Evolutionary conservation across 1,139 yeast genomes (phyloP).

Genomic region (Ogataea hybrid): DNA sequence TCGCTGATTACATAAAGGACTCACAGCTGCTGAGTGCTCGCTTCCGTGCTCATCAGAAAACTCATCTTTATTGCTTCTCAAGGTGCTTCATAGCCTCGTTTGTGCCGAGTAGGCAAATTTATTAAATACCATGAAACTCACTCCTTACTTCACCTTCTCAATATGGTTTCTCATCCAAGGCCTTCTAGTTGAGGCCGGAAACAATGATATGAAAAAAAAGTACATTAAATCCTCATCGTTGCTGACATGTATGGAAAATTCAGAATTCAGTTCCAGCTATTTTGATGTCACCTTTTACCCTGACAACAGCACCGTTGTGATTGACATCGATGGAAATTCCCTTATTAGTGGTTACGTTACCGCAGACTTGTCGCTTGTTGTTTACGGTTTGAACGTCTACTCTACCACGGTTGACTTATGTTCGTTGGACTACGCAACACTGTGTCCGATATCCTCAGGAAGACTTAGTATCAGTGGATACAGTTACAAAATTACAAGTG

Average conservation of each 20-base stretch:
- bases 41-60: too few relatives aligned
- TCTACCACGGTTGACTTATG: constrained; percentile 62
- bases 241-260: constrained; percentile 88
- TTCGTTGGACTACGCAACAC: constrained; percentile 44
- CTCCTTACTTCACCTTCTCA: background rate
- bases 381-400: constrained; percentile 78
- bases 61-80: too few relatives aligned
- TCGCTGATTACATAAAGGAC: background rate
- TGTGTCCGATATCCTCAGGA: constrained; percentile 88
- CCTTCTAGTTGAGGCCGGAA: constrained; percentile 17
- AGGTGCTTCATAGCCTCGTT: background rate
- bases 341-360: constrained; percentile 72
- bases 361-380: constrained; percentile 66
- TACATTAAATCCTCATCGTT: constrained; percentile 66
- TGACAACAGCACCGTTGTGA: constrained; percentile 54
- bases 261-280: constrained; percentile 83
- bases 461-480: constrained; percentile 67
- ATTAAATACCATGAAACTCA: constrained; percentile 7
- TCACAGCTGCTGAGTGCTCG: background rate
- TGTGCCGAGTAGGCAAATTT: background rate
- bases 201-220: constrained; percentile 15
- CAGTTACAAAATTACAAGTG: constrained; percentile 40
- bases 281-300: constrained; percentile 79
- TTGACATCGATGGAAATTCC: constrained; percentile 76
- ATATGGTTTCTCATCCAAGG: constrained; percentile 7